Evolutionary conservation across 805 yeast species (phyloP), one percentile per base, ranked within the genome.

Genomic region (Starmera pachycereana): DNA sequence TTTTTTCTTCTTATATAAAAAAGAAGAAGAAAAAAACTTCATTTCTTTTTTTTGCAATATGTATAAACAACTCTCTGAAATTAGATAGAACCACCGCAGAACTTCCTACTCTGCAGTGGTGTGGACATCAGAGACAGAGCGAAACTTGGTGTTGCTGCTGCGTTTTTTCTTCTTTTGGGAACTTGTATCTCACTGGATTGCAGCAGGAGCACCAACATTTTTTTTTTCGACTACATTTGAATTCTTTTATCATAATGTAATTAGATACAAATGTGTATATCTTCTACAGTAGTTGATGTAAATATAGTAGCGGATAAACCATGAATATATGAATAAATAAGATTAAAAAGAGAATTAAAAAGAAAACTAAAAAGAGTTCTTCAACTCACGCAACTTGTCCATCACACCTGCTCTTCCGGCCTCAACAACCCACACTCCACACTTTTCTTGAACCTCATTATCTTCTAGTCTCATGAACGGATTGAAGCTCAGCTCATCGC

Each of bases 391-490:
- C 51, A 90, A 65, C 45, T 63, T 71, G 33, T 68, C 73, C 95
- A 90, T 85, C 14, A 86, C 76, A 19, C 71, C 76, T 12, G 66
- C 67, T 6, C 63, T 61, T 12, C 70, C 71, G 1, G 59, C 43
- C 30, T 8, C 27, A 22, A 8, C 27, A 22, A 22, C 27, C 7
- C 27, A 7, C 27, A 22, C 65, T 66, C 0, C 84, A 83, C 0
- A 88, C 73, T 12, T 77, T 74, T 35, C 63, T 53, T 47, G 74
- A 10, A 92, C 78, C 22, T 63, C 63, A 0, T 79, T 75, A 52
- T 89, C 95, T 29, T 62, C 57, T 12, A 83, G 62, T 54, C 85
- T 76, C 88, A 90, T 79, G 64, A 92, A 92, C 22, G 98, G 98
- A 59, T 92, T 92, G 63, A 76, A 82, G 37, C 66, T 58, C 45